Conservation (phyloP, 192 early-diverging fungal genomes). For the Backusella morwellensis region DNA sequence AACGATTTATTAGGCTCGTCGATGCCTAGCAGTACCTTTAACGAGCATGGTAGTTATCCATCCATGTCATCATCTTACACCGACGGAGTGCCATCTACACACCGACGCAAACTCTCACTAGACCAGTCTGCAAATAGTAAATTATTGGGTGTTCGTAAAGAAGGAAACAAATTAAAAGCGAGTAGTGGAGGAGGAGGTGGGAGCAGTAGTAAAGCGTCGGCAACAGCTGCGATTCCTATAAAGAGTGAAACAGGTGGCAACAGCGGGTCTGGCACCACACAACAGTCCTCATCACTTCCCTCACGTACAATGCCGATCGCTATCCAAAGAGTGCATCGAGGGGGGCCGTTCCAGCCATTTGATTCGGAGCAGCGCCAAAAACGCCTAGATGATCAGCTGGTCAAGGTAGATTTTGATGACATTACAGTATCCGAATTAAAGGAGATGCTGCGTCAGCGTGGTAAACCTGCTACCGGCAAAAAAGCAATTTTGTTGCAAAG, state of each 20-base stretch:
- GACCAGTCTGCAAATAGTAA: neutral
- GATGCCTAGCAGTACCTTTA: neutral
- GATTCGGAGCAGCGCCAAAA: conserved; percentile 52
- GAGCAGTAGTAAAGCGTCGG: neutral
- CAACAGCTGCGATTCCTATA: neutral
- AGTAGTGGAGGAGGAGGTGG: neutral
- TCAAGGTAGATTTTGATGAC: conserved; percentile 68
- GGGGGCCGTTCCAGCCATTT: conserved; percentile 2
- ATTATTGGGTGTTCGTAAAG: neutral
- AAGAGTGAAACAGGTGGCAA: neutral
- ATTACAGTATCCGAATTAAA: conserved; percentile 75
- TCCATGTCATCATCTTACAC: neutral
- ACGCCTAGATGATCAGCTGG: conserved; percentile 62
- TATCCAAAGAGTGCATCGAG: conserved; percentile 27
- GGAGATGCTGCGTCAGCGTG: conserved; percentile 67
- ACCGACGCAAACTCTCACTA: neutral
- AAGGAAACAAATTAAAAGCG: neutral
- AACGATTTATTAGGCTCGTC: neutral
- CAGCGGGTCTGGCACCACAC: conserved; percentile 1
- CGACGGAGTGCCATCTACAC: neutral
- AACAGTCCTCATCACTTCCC: conserved; percentile 21
- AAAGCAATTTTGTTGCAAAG: conserved; percentile 68
- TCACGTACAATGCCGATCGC: conserved; percentile 33
- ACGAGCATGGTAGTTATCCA: neutral
- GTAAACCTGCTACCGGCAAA: conserved; percentile 68